These are phyloP conservation scores for Teunomyces stri DNA, from an alignment of 805 yeast species.

Conservation along the genomic window DNA sequence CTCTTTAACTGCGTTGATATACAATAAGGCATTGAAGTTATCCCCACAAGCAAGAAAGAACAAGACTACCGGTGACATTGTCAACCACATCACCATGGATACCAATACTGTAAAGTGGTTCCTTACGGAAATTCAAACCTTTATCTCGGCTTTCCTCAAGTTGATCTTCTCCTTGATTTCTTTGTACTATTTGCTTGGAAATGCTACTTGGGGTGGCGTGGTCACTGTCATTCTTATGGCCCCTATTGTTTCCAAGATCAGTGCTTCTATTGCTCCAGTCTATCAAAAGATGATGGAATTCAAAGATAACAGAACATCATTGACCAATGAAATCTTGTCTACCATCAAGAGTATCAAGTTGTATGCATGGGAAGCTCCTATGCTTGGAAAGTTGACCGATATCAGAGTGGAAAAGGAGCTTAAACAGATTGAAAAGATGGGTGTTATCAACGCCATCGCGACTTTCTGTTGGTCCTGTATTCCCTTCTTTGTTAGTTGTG, in stretches of 20 bases:
- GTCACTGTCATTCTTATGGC: constrained; percentile 28
- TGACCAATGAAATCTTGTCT: constrained; percentile 37
- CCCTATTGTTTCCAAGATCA: constrained; percentile 28
- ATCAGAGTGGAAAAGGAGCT: constrained; percentile 38
- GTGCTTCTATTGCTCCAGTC: constrained; percentile 22
- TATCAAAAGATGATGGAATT: constrained; percentile 29
- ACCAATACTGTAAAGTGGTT: constrained; percentile 15
- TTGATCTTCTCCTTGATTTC: constrained; percentile 27
- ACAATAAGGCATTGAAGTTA: constrained; percentile 26
- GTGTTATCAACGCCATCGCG: constrained; percentile 31
- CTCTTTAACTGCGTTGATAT: constrained; percentile 23
- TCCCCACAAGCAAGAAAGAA: constrained; percentile 31
- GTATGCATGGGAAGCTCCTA: constrained; percentile 43
- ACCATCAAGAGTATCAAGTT: constrained; percentile 39
- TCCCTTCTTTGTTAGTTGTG: constrained; percentile 35
- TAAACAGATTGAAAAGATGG: constrained; percentile 24
- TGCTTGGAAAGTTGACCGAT: constrained; percentile 29
- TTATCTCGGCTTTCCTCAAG: constrained; percentile 22
- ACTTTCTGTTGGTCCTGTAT: constrained; percentile 37
- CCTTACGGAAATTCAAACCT: constrained; percentile 17
- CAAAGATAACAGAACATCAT: constrained; percentile 36
- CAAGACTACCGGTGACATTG: constrained; percentile 33
- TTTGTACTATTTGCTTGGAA: constrained; percentile 32
- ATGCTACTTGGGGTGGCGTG: constrained; percentile 38
- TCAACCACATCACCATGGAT: constrained; percentile 34